Percentiles rank a stretch among this genome's conserved stretches.
These are phyloP conservation scores for Solanum hybrid DNA, from an alignment of 305 asterid genomes.

Conservation along the genomic window DNA sequence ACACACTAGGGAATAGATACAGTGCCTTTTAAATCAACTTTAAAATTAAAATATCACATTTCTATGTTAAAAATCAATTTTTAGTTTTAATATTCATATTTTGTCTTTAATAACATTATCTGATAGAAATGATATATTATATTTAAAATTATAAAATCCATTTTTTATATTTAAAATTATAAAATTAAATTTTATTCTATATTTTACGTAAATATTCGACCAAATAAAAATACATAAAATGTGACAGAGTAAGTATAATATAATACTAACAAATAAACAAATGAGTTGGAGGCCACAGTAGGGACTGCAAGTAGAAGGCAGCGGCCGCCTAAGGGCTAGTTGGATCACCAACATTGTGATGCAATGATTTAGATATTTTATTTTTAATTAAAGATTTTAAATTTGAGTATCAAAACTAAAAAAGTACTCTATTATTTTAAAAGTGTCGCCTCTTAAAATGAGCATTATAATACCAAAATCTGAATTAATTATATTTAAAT, in stretches of 20 bases:
- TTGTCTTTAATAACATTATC: not conserved
- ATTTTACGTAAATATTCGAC: not conserved
- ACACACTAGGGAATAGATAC: not conserved
- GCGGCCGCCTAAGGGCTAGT: not conserved
- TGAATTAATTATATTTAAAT: not conserved
- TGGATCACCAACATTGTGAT: not conserved
- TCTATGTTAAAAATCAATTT: not conserved
- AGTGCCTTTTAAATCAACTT: not conserved
- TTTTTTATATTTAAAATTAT: not conserved
- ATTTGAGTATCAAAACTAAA: not conserved
- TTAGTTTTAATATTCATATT: not conserved
- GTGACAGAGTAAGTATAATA: too few species aligned
- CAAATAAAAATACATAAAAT: not conserved
- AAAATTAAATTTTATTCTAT: not conserved
- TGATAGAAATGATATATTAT: not conserved
- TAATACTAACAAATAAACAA: not conserved
- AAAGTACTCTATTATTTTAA: not conserved
- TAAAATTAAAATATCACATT: not conserved
- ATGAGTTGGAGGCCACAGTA: not conserved
- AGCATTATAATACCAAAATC: not conserved
- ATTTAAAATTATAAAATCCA: not conserved
- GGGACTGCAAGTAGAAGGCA: not conserved
- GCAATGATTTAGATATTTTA: not conserved
- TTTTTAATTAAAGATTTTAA: not conserved
- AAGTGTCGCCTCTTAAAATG: rapidly evolving